A percentile compares a stretch with the other conserved stretches of the same genome.
These are phyloP conservation scores for Fusarium globosum DNA, from an alignment of 2,329 filamentous ascomycete genomes.

Conservation along the genomic window DNA sequence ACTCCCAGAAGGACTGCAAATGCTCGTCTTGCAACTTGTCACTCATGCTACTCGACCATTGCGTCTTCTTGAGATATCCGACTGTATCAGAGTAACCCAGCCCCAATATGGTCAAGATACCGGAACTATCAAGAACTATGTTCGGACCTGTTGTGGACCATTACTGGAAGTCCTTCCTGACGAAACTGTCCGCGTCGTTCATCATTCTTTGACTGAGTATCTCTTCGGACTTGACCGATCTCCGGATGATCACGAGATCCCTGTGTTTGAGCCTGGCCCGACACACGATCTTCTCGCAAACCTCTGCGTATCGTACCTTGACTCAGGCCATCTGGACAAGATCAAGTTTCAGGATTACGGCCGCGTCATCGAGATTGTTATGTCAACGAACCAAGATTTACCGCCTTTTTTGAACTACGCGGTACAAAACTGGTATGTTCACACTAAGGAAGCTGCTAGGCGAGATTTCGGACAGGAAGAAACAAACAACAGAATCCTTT, in stretches of 20 bases:
- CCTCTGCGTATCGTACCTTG: constrained; percentile 20
- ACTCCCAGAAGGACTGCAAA: background rate
- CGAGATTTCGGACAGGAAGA: background rate
- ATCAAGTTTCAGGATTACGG: background rate
- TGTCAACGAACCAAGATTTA: background rate
- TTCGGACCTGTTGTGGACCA: constrained; percentile 16
- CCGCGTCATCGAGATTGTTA: background rate
- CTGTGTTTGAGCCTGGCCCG: constrained; percentile 1
- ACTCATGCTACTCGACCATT: constrained; percentile 27
- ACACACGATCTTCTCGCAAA: constrained; percentile 20
- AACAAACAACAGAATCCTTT: background rate
- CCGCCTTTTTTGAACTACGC: background rate
- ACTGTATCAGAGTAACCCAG: constrained; percentile 1
- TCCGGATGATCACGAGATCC: background rate
- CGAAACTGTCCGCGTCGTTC: constrained; percentile 30
- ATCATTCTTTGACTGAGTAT: constrained; percentile 37
- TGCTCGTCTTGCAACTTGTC: constrained; percentile 15
- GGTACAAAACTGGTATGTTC: background rate
- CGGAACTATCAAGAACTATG: constrained; percentile 6
- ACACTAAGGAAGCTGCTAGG: background rate
- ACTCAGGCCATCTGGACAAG: background rate
- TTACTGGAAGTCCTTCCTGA: constrained; percentile 29
- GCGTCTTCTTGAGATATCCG: constrained; percentile 28
- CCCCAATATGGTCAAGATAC: background rate
- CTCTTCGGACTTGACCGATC: constrained; percentile 8